These are phyloP conservation scores for Paraconiothyrium brasiliense DNA, from an alignment of 2,329 filamentous ascomycete species.

Conservation along the genomic window DNA sequence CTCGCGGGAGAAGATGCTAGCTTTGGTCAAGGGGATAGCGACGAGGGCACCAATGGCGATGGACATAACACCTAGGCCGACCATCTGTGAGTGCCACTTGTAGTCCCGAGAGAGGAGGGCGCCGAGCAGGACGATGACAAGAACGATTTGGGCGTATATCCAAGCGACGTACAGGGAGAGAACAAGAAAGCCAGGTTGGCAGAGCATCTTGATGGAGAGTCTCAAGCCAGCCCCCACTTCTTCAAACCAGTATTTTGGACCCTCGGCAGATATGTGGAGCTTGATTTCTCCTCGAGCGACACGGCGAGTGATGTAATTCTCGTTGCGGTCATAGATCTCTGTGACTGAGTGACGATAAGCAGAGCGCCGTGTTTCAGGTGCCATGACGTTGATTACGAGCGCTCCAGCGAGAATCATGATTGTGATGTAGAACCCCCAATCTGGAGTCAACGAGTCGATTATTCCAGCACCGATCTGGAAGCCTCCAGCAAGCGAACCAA, in stretches of 20 bases:
- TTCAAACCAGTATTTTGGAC: conserved; percentile 79
- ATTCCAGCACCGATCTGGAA: conserved; percentile 76
- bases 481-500: conserved; percentile 75
- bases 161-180: conserved; percentile 77
- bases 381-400: conserved; percentile 74
- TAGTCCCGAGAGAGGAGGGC: conserved; percentile 77
- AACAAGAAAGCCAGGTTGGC: conserved; percentile 76
- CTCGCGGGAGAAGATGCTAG: conserved; percentile 72
- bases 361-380: conserved; percentile 76
- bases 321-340: conserved; percentile 61
- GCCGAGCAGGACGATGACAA: conserved; percentile 75
- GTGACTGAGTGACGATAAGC: conserved; percentile 73
- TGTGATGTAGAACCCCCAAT: conserved; percentile 80
- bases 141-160: conserved; percentile 80
- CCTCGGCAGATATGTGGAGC: conserved; percentile 76
- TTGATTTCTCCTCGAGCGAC: conserved; percentile 78
- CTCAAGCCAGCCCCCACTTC: conserved; percentile 76
- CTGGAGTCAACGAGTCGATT: conserved; percentile 70
- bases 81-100: conserved; percentile 68
- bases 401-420: conserved; percentile 73
- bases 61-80: conserved; percentile 72
- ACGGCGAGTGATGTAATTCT: conserved; percentile 60
- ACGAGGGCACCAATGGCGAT: conserved; percentile 74
- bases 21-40: conserved; percentile 78
- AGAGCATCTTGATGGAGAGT: conserved; percentile 74